Percentiles rank a stretch among this genome's conserved stretches.
phyloP scores from a whole-genome alignment of 805 yeast genomes.

The Pichia pseudocactophila region DNA sequence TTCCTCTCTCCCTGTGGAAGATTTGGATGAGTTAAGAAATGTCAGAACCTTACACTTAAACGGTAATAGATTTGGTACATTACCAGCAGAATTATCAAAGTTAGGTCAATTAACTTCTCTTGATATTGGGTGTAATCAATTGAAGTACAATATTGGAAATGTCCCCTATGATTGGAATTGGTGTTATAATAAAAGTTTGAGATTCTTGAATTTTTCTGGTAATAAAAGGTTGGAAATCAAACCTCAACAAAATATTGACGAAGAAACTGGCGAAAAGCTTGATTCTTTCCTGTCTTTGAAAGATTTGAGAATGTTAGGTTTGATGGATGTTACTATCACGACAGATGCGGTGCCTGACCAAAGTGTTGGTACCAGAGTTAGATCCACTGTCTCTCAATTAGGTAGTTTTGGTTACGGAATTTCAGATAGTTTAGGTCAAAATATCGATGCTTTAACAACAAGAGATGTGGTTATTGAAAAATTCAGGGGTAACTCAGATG shows the following conservation, averaged over 20 bases:
- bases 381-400: constrained; percentile 79
- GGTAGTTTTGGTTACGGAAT: constrained; percentile 81
- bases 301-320: constrained; percentile 64
- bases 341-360: constrained; percentile 88
- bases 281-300: constrained; percentile 58
- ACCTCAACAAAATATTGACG: constrained; percentile 43
- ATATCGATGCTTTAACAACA: constrained; percentile 51
- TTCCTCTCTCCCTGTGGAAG: constrained; percentile 77
- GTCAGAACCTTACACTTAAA: constrained; percentile 62
- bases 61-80: constrained; percentile 73
- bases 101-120: constrained; percentile 54
- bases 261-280: constrained; percentile 53
- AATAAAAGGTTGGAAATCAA: constrained; percentile 86
- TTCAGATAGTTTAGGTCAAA: constrained; percentile 72
- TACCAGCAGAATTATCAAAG: constrained; percentile 82
- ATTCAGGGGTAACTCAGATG: constrained; percentile 79
- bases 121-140: constrained; percentile 85
- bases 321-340: constrained; percentile 92
- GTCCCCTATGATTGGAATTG: constrained; percentile 98
- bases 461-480: constrained; percentile 83
- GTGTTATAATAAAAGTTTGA: constrained; percentile 72
- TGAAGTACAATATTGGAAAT: constrained; percentile 87
- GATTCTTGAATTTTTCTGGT: constrained; percentile 83
- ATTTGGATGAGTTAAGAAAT: constrained; percentile 51
- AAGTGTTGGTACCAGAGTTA: constrained; percentile 67